A percentile compares a stretch with the other conserved stretches of the same genome.
Conservation (phyloP, 148 eudicot genomes). For the Spergularia bocconei region DNA sequence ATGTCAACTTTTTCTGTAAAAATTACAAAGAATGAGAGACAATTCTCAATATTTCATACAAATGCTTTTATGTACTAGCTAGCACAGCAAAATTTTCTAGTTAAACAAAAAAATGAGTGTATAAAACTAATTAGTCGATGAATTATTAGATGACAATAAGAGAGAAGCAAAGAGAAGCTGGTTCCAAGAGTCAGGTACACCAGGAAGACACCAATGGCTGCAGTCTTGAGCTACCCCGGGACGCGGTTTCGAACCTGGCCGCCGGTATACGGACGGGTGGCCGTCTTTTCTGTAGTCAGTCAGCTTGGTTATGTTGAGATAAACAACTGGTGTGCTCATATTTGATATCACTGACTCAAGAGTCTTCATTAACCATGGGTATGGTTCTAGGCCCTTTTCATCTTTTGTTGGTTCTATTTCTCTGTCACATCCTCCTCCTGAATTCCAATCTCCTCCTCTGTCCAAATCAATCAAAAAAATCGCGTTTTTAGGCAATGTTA, state of each 20-base stretch:
- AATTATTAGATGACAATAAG: conserved; percentile 20
- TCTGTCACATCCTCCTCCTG: conserved; percentile 51
- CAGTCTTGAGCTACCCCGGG: conserved; percentile 50
- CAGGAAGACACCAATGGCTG: conserved; percentile 96
- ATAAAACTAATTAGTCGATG: neutral
- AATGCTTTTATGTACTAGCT: neutral
- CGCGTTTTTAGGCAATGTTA: no score
- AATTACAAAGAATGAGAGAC: neutral
- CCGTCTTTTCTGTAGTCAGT: conserved; percentile 72
- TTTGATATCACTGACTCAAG: conserved; percentile 42
- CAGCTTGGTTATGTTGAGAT: conserved; percentile 59
- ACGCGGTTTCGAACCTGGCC: conserved; percentile 3
- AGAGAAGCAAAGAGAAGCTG: conserved; percentile 57
- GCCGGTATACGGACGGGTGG: conserved; percentile 60
- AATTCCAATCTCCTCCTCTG: conserved; percentile 67
- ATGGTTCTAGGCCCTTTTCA: conserved; percentile 33
- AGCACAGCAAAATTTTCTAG: neutral
- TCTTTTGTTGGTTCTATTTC: conserved; percentile 50
- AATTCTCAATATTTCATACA: neutral
- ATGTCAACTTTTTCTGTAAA: no score
- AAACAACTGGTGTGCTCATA: conserved; percentile 52
- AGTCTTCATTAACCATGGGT: conserved; percentile 49
- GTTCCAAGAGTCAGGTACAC: conserved; percentile 89
- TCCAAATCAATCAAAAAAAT: neutral
- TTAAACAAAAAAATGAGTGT: neutral